Evolutionary conservation across 1,284 basidiomycete species (phyloP).

Genomic region (Cutaneotrichosporon sp.): DNA sequence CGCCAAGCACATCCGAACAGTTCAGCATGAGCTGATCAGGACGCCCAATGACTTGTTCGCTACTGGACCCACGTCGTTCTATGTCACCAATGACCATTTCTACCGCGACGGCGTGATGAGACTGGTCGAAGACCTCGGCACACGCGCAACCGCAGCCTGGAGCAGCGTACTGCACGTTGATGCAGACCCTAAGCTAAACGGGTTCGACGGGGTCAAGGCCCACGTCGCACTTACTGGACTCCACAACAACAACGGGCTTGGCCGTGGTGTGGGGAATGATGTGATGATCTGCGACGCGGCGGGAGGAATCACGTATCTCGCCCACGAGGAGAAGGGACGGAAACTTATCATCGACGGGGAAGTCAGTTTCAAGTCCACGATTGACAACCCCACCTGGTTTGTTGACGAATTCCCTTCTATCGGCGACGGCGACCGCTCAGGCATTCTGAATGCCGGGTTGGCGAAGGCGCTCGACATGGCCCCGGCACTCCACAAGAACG

Average conservation of each 20-base stretch:
- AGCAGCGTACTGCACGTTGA: slow-evolving; percentile 20
- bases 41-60: slow-evolving; percentile 35
- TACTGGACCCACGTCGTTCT: slow-evolving; percentile 20
- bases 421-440: slow-evolving; percentile 15
- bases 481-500: not conserved
- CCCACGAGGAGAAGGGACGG: slow-evolving; percentile 4
- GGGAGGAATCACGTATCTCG: slow-evolving; percentile 21
- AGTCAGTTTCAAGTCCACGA: slow-evolving; percentile 11
- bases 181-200: slow-evolving; percentile 5
- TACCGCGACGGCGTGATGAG: slow-evolving; percentile 26
- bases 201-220: slow-evolving; percentile 11
- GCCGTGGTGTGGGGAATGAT: slow-evolving; percentile 19
- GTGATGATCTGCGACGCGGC: slow-evolving; percentile 26
- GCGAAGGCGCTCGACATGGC: slow-evolving; percentile 6
- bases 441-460: slow-evolving; percentile 28
- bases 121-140: slow-evolving; percentile 25
- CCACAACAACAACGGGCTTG: slow-evolving; percentile 38
- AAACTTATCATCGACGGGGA: slow-evolving; percentile 8
- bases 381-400: slow-evolving; percentile 37
- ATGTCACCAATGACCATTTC: slow-evolving; percentile 37
- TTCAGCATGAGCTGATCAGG: slow-evolving; percentile 23
- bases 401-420: slow-evolving; percentile 26
- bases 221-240: slow-evolving; percentile 19
- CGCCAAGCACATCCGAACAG: slow-evolving; percentile 22
- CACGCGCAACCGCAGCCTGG: slow-evolving; percentile 12